Percentiles rank a stretch among this genome's conserved stretches.
Evolutionary conservation across 1,284 basidiomycete genomes (phyloP).

Genomic region (Leccinum angustisporum): DNA sequence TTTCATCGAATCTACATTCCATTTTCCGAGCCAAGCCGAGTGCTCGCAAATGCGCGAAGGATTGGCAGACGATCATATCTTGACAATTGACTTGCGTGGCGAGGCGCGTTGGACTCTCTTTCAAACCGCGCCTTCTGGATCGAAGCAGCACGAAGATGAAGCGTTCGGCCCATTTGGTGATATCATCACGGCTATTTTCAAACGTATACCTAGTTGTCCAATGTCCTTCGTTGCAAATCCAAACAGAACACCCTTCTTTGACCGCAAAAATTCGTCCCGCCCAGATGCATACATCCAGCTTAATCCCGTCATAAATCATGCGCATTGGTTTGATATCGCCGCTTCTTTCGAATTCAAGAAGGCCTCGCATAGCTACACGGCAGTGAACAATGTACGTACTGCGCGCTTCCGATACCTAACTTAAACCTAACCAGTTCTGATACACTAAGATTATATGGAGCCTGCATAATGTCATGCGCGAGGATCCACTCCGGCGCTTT

Average conservation of each 20-base stretch:
- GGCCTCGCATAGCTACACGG: not conserved
- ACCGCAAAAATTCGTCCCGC: not conserved
- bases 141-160: not conserved
- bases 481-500: not conserved
- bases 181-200: not conserved
- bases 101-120: not conserved
- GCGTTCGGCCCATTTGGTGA: not conserved
- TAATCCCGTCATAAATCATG: not conserved
- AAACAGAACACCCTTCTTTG: not conserved
- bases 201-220: not conserved
- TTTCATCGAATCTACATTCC: not conserved
- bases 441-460: not conserved
- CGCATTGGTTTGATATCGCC: not conserved
- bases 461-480: not conserved
- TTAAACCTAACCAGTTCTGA: not conserved
- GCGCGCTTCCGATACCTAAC: not conserved
- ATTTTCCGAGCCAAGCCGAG: not conserved
- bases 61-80: not conserved
- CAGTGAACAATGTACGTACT: not conserved
- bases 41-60: not conserved
- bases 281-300: not conserved
- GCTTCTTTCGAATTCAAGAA: not conserved
- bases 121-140: not conserved
- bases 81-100: not conserved
- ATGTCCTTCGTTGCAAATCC: not conserved